Base-by-base conservation (phyloP, 768 basidiomycete species). In the Gymnopilus junonius region DNA sequence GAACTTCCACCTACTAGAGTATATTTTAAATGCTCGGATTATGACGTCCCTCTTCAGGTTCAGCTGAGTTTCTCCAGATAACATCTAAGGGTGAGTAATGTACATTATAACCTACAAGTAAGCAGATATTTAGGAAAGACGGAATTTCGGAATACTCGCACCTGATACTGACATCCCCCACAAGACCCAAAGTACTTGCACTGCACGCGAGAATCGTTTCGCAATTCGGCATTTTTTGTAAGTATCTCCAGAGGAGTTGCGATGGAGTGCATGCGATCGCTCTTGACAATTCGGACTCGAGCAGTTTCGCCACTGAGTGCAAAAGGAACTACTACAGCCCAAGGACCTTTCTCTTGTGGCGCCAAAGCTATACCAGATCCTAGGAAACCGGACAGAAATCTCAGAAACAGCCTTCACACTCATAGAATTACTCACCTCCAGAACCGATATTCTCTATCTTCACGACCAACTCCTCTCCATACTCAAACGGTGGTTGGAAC, bases 81-180 rank as follows among this genome's bases (percentile, higher is more conserved):
- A 80, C 90, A 94, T 94, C 87, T 95, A 54, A 14, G 31, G 8
- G 23, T 51, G 34, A 55, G 54, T 39, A 55, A 40, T 37, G 29
- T 43, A 27, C n/a, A 14, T 64, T n/a, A 65, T 57, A 27, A 34
- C 21, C 10, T 23, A 34, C 48, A 32, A 32, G 15, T 29, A 51
- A 15, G 48, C 31, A 34, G 51, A 20, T 58, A 25, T 12, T 32
- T 14, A 39, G 5, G 40, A 42, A 15, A 35, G 43, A 48, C n/a
- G 20, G 20, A 11, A 17, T 53, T 21, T 20, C 43, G 17, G 37
- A 40, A 51, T 37, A 6, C n/a, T 57, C 78, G 15, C 40, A 91
- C 93, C 80, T 97, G 95, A 73, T 95, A 94, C 75, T 99, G 97
- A 73, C 97, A 99, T 1, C 97, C 97, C 0, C 87, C 93, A 75